Base-by-base conservation (phyloP, 768 basidiomycete species). In the Tephrocybe sp. region DNA sequence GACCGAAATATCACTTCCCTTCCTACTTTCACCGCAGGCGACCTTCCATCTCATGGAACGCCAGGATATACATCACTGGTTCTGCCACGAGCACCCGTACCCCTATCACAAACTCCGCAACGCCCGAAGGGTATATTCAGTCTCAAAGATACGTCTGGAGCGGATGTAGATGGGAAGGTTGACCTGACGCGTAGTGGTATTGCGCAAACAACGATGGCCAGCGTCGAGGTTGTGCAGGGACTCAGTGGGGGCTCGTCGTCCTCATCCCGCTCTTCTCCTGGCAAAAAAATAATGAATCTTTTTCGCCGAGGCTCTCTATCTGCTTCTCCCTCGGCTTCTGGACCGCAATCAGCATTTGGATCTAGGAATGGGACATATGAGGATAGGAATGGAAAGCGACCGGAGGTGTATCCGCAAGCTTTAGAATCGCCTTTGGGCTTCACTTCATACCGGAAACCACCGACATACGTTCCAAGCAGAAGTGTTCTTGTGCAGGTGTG, bases 171-270 rank as follows among this genome's bases (percentile, higher is more conserved):
- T 42, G 77, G 83, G 2, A 78, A 74, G 41, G 68, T 93, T 13
- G 90, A 95, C 65, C 70, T 92, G 36, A 84, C 88, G 1, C 75
- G 77, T 10, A 78, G 83, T 15, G 91, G 92, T 3, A 69, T 91
- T 10, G 92, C 91, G 6, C 88, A 91, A 62, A 85, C 84, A 5
- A 91, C 88, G 4, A 94, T 97, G 92, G 86, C 88, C 13, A 91
- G 83, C 43, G 82, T 95, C 34, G 88, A 91, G 60, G 79, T 91
- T 25, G 80, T 88, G 15, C 73, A 75, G 30, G 88, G 88, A 4
- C 62, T 81, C 3, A 71, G 69, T 3, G 56, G 52, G 16, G 42
- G 55, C 40, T 31, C 61, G 4, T 51, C 57, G 19, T 43, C 46
- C 2, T 51, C 45, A 8, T 23, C 29, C 31, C 41, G 50, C 23